These are phyloP conservation scores for Pseudopyricularia javanii DNA, from an alignment of 2,329 filamentous ascomycete species.

Conservation along the genomic window DNA sequence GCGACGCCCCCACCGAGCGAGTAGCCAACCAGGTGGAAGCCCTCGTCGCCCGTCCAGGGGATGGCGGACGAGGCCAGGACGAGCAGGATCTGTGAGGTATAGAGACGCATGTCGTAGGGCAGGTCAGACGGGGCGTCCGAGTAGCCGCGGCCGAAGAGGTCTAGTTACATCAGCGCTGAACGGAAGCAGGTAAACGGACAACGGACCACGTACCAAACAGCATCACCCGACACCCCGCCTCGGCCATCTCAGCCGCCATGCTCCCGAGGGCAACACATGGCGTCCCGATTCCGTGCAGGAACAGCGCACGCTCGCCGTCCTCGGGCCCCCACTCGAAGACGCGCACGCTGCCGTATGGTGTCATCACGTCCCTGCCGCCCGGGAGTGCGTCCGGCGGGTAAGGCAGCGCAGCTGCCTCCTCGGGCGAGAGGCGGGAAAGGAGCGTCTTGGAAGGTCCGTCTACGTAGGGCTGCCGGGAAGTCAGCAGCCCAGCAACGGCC, in stretches of 20 bases:
- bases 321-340: constrained; percentile 75
- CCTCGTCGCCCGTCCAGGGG: constrained; percentile 37
- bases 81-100: constrained; percentile 52
- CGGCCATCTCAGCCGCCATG: constrained; percentile 52
- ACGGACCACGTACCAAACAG: constrained; percentile 49
- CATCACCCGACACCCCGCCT: constrained; percentile 58
- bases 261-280: constrained; percentile 58
- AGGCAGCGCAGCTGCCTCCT: constrained; percentile 28
- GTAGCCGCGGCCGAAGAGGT: constrained; percentile 68
- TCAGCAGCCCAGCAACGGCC: neutral
- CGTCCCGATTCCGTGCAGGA: constrained; percentile 74
- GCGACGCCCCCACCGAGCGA: constrained; percentile 67
- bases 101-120: constrained; percentile 52
- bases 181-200: neutral
- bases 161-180: constrained; percentile 19
- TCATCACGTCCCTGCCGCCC: constrained; percentile 54
- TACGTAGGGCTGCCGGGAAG: neutral
- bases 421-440: constrained; percentile 20
- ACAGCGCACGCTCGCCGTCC: constrained; percentile 56
- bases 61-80: constrained; percentile 51
- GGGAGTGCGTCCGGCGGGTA: constrained; percentile 63
- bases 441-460: constrained; percentile 29
- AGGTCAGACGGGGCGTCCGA: constrained; percentile 52
- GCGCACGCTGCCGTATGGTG: constrained; percentile 57
- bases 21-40: constrained; percentile 66